These are phyloP conservation scores for Lactifluus pinguis DNA, from an alignment of 768 basidiomycete species.

Conservation along the genomic window DNA sequence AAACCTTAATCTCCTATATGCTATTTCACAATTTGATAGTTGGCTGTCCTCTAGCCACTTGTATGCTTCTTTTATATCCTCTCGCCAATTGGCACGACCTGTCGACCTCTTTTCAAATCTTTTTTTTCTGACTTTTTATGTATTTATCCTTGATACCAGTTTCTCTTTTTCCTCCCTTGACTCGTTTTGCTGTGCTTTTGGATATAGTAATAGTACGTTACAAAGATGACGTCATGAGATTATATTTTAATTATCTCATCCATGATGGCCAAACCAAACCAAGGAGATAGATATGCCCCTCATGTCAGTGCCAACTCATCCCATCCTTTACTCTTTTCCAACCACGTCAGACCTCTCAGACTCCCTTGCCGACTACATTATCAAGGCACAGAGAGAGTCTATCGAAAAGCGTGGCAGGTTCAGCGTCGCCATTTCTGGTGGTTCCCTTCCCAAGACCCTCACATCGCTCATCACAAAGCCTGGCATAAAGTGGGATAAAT, in stretches of 20 bases:
- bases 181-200: neutral
- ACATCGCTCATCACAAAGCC: slow-evolving; percentile 54
- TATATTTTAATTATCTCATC: neutral
- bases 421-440: slow-evolving; percentile 89
- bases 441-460: slow-evolving; percentile 80
- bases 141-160: slow-evolving; percentile 10
- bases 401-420: slow-evolving; percentile 85
- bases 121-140: neutral
- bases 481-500: slow-evolving; percentile 86
- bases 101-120: neutral
- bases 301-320: neutral
- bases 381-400: slow-evolving; percentile 83
- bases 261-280: neutral
- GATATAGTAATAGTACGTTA: neutral
- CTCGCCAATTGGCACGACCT: neutral
- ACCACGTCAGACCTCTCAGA: slow-evolving; percentile 44
- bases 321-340: slow-evolving; percentile 67
- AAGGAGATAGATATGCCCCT: too few species aligned
- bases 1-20: slow-evolving; percentile 10
- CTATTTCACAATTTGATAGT: slow-evolving; percentile 5
- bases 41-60: neutral
- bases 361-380: slow-evolving; percentile 71
- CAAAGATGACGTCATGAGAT: slow-evolving; percentile 3
- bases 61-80: slow-evolving; percentile 3
- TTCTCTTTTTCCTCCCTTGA: neutral